These are phyloP conservation scores for Bipolaris sorokiniana DNA, from an alignment of 2,329 filamentous ascomycete species.

Conservation along the genomic window DNA sequence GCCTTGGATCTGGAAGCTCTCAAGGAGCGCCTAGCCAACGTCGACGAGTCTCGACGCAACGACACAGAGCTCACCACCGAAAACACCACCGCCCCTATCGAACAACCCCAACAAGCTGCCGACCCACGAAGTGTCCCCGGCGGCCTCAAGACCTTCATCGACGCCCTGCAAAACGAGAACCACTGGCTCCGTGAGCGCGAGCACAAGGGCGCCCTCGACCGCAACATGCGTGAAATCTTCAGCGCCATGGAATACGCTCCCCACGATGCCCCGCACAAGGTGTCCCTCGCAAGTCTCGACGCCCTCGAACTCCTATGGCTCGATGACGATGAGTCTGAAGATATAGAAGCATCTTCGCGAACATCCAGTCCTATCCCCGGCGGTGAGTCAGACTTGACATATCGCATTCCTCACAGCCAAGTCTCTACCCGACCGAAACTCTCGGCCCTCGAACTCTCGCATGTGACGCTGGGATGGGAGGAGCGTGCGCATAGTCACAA, in stretches of 20 bases:
- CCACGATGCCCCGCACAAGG: not conserved
- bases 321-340: conserved; percentile 13
- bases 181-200: conserved; percentile 39
- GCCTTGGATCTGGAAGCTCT: conserved; percentile 27
- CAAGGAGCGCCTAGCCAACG: conserved; percentile 18
- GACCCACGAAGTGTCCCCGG: conserved; percentile 18
- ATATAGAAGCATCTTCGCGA: not conserved
- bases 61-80: conserved; percentile 5
- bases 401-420: conserved; percentile 7
- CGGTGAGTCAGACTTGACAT: conserved; percentile 1
- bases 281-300: conserved; percentile 4
- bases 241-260: conserved; percentile 12
- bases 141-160: conserved; percentile 25
- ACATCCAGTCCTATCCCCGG: conserved; percentile 1
- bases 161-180: conserved; percentile 38
- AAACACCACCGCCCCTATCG: conserved; percentile 11
- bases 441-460: conserved; percentile 14
- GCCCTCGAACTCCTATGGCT: conserved; percentile 13
- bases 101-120: conserved; percentile 20
- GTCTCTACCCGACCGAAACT: conserved; percentile 13
- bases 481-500: conserved; percentile 10
- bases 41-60: conserved; percentile 12
- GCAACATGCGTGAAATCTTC: conserved; percentile 22
- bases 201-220: conserved; percentile 23
- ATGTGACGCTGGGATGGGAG: conserved; percentile 14